Conservation (phyloP, 1,139 yeast species). For the Scheffersomyces parashehatae region DNA sequence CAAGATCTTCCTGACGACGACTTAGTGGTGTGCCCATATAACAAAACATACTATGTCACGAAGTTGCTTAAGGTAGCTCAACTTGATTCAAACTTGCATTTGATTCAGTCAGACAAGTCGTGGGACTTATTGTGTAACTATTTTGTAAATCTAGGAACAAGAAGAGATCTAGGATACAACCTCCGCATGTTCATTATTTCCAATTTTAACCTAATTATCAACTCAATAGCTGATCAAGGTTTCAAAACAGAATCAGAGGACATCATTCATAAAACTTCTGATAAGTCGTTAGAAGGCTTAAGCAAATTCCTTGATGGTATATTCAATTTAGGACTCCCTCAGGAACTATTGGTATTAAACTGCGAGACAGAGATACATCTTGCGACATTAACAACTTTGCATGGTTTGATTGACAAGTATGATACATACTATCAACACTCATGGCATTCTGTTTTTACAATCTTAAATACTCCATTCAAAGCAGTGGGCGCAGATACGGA, state of each 20-base stretch:
- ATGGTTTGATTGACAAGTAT: conserved; percentile 71
- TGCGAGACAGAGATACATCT: conserved; percentile 70
- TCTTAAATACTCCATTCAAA: conserved; percentile 68
- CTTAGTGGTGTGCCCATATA: conserved; percentile 37
- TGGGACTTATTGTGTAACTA: conserved; percentile 51
- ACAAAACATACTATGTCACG: conserved; percentile 40
- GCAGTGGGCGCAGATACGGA: conserved; percentile 27
- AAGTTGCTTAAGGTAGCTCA: conserved; percentile 47
- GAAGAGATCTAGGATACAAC: conserved; percentile 42
- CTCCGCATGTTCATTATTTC: conserved; percentile 49
- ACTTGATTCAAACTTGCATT: conserved; percentile 51
- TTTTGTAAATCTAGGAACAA: conserved; percentile 36
- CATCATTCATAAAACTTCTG: conserved; percentile 28
- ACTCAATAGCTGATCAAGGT: conserved; percentile 48
- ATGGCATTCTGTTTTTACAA: conserved; percentile 72
- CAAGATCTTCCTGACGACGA: neutral
- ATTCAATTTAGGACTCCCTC: conserved; percentile 37
- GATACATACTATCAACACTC: conserved; percentile 55
- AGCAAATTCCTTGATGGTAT: conserved; percentile 31
- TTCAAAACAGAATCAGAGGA: conserved; percentile 26
- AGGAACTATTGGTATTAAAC: conserved; percentile 45
- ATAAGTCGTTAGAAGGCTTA: conserved; percentile 38
- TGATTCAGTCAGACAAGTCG: conserved; percentile 36
- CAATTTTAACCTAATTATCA: conserved; percentile 51
- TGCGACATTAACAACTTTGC: conserved; percentile 60